Conservation (phyloP, 495 filamentous ascomycete species). For the Penicillium odoratum region DNA sequence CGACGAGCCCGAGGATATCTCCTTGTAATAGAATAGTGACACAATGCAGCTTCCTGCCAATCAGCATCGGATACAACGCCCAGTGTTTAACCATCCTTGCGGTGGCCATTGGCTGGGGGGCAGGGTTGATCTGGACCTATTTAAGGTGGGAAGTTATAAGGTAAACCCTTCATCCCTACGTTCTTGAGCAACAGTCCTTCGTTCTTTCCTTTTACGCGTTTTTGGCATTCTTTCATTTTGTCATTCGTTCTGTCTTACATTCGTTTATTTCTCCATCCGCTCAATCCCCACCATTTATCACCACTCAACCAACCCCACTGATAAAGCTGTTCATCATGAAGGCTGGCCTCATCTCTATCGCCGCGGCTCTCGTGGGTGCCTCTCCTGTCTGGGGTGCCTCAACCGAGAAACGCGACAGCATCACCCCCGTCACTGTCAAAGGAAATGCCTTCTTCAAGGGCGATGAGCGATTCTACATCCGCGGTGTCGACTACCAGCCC, state of each 20-base stretch:
- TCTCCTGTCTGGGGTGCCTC: conserved; percentile 51
- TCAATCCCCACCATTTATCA: neutral
- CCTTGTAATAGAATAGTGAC: neutral
- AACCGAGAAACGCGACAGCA: conserved; percentile 37
- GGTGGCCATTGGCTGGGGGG: neutral
- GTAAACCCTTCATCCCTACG: conserved; percentile 24
- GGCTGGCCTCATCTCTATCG: conserved; percentile 54
- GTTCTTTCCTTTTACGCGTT: conserved; percentile 28
- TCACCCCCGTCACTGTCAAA: conserved; percentile 57
- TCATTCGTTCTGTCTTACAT: conserved; percentile 23
- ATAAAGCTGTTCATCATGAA: conserved; percentile 50
- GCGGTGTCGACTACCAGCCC: conserved; percentile 94
- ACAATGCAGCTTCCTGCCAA: neutral
- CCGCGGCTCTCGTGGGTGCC: conserved; percentile 52
- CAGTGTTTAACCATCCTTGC: conserved; percentile 6
- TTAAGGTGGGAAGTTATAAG: neutral
- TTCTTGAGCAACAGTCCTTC: conserved; percentile 33
- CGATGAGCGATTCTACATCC: conserved; percentile 82
- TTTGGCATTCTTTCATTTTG: conserved; percentile 1
- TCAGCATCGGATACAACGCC: neutral
- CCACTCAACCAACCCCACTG: neutral
- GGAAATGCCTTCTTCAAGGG: conserved; percentile 85
- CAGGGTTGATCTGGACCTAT: neutral
- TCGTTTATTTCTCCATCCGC: neutral
- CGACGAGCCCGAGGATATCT: conserved; percentile 9